Evolutionary conservation across 2,329 filamentous ascomycete species (phyloP).

Genomic region (Aspergillus versicolor): DNA sequence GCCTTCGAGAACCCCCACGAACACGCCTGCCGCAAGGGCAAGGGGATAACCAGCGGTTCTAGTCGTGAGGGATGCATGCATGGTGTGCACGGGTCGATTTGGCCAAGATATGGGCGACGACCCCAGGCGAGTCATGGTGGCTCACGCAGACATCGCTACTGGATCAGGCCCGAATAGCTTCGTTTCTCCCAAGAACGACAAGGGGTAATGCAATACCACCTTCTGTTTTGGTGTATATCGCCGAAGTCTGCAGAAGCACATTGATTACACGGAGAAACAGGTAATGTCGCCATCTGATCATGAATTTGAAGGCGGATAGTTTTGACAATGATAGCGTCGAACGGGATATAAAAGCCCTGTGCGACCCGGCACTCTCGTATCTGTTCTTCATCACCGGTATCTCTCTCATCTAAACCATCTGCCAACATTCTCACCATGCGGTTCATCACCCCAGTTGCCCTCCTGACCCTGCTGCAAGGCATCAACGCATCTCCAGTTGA

Average conservation of each 20-base stretch:
- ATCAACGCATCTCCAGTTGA: constrained; percentile 20
- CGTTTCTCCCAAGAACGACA: not conserved
- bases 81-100: not conserved
- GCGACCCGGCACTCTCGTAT: not conserved
- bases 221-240: constrained; percentile 14
- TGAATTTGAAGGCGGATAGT: not conserved
- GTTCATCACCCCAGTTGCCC: constrained; percentile 20
- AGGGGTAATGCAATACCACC: constrained; percentile 13
- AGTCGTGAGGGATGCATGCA: too few relatives aligned
- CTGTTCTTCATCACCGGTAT: not conserved
- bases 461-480: constrained; percentile 22
- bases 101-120: not conserved
- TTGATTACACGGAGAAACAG: not conserved
- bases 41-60: too few relatives aligned
- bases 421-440: constrained; percentile 19
- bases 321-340: not conserved
- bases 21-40: not conserved
- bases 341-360: not conserved
- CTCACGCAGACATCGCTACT: not conserved
- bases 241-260: not conserved
- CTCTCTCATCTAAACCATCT: not conserved
- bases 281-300: not conserved
- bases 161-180: constrained; percentile 2
- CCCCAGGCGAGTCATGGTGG: not conserved
- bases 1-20: not conserved